Evolutionary conservation across 371 early-diverging fungal genomes (phyloP).

Genomic region (Synchytrium microbalum): DNA sequence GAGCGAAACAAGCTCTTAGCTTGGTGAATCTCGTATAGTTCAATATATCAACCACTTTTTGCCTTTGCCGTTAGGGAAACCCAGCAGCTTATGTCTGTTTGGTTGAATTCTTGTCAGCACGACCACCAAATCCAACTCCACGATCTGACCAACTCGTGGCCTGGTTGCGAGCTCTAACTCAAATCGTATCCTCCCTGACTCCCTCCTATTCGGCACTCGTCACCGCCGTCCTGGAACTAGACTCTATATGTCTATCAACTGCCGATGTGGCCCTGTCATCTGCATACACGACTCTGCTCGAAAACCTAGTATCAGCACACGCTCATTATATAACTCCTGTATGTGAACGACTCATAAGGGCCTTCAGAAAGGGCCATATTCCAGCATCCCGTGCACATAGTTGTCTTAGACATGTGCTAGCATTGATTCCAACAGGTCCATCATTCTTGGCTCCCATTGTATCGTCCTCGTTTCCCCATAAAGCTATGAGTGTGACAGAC

Average conservation of each 20-base stretch:
- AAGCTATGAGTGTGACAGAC: constrained; percentile 49
- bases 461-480: constrained; percentile 66
- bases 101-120: background rate
- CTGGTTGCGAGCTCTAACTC: background rate
- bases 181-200: constrained; percentile 45
- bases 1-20: too few relatives aligned
- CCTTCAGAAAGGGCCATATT: constrained; percentile 5
- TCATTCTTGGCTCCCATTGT: constrained; percentile 60
- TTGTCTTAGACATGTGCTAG: constrained; percentile 56
- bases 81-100: background rate
- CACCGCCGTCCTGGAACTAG: constrained; percentile 55
- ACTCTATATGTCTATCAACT: constrained; percentile 56
- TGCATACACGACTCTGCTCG: constrained; percentile 60
- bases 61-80: too few relatives aligned
- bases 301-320: constrained; percentile 79
- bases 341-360: constrained; percentile 46
- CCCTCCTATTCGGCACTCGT: constrained; percentile 55
- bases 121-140: background rate
- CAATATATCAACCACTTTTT: too few relatives aligned
- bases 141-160: background rate
- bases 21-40: too few relatives aligned
- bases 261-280: background rate
- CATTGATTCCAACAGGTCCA: constrained; percentile 70
- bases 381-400: constrained; percentile 37
- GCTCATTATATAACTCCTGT: constrained; percentile 65